Base-by-base conservation (phyloP, 2,329 filamentous ascomycete genomes). In the Clarireedia monteithiana region DNA sequence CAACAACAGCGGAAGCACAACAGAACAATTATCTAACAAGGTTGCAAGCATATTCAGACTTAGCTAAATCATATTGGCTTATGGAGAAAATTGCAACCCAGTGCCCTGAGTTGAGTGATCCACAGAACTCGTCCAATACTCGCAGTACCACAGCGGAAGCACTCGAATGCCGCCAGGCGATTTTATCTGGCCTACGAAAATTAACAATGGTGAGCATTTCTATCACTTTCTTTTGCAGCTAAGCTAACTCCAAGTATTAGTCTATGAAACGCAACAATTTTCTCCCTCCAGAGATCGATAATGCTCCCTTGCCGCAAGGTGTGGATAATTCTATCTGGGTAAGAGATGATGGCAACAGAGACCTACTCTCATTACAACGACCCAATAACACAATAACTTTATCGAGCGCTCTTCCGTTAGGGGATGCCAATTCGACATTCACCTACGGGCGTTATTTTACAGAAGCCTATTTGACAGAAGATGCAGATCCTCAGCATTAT, bases 61-160 rank as follows among this genome's bases (percentile, higher is more conserved):
- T 96, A 50, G 85, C 89, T 24, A 96, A 96, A 69, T 79, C 85
- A 0, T 86, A 89, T 69, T 96, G 91, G 91, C 82, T 96, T n/a
- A 68, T 80, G 10, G 74, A 78, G 17, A 76, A 77, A 15, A 75
- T 79, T 17, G 75, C 61, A 12, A 70, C 74, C 38, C 51, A 64
- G 49, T 61, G 53, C 50, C 60, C 60, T 24, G 62, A 68, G 38
- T 52, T 55, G 55, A 59, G 9, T 34, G 59, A 24, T 54, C 59
- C 27, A 47, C 47, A 27, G 67, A 70, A 40, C 27, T 47, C n/a
- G 58, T 59, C 48, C 12, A 55, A 46, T 45, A 34, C 17, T 6
- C 38, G 27, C 7, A 30, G 14, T 36, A 46, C 17, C 9, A 64
- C 76, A 55, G 71, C 71, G 9, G 76, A 78, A 53, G 63, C 77